Evolutionary conservation across 169 alveolate genomes (phyloP), one percentile per base, ranked within the genome.

Genomic region (Theileria equi): DNA sequence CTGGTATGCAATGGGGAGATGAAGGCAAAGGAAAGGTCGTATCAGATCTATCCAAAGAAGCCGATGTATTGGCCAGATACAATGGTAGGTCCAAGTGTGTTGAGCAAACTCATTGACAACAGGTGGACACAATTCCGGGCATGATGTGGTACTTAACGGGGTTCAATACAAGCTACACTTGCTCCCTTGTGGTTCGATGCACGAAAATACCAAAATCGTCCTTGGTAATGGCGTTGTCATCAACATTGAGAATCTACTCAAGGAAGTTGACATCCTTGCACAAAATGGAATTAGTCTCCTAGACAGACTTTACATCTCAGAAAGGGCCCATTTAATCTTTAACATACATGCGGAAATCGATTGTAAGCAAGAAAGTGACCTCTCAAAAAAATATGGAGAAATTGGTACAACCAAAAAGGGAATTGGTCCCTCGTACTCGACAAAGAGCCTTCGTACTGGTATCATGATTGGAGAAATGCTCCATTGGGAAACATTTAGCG

Each of bases 1-100:
- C 93, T 19, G 99, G 99, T n/a, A 66, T 95, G 62, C 95, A 96
- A 71, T 96, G 98, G 98, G 99, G 99, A 28, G 99, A 96, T 81
- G 99, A 96, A 78, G 99, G 98, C 7, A 96, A 96, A 82, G 99
- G 99, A 10, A 96, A 96, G 76, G 90, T 94, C 3, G 97, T 94
- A n/a, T 97, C 94, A 63, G 84, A 89, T 11, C 80, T 95, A 31
- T 90, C 98, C 31, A 78, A 85, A 44, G 88, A 92, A 49, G 89
- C 91, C 10, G 96, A 94, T 61, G 55, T 85, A 26, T 80, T 93
- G 28, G 96, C 95, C 13, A 81, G 98, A 62, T 96, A 89, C 71
- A 96, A 96, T 68, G 99, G 95, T 74, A 45, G 19, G 71, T 3
- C 25, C 21, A 11, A 21, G 4, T 0, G 7, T 10, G 10, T 10